Percentiles rank a stretch among this genome's conserved stretches.
phyloP scores from a whole-genome alignment of 2,329 filamentous ascomycete genomes.

The Aureobasidium sp. region DNA sequence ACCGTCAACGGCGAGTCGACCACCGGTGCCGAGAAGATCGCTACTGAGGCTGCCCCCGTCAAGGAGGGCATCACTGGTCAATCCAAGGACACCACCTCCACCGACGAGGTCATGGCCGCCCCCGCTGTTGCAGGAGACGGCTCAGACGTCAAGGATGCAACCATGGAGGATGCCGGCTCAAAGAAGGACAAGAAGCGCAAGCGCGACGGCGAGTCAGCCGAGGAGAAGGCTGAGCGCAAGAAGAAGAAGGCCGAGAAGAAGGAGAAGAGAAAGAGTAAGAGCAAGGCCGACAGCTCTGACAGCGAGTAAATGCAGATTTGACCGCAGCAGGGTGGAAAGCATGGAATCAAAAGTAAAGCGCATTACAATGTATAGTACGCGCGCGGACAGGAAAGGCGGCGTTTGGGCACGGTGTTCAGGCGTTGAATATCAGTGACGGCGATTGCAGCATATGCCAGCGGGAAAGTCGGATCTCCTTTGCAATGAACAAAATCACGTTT shows the following conservation, averaged over 20 bases:
- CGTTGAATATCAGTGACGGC: conserved; percentile 14
- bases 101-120: conserved; percentile 33
- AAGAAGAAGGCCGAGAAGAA: conserved; percentile 74
- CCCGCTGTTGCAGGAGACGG: conserved; percentile 28
- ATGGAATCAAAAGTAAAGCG: conserved; percentile 4
- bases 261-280: conserved; percentile 60
- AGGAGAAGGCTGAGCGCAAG: conserved; percentile 42
- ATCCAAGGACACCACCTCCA: conserved; percentile 32
- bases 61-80: conserved; percentile 29
- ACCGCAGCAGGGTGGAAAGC: background rate
- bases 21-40: conserved; percentile 21
- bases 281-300: conserved; percentile 29
- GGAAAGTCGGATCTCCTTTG: conserved; percentile 11
- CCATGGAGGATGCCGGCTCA: conserved; percentile 18
- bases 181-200: conserved; percentile 44
- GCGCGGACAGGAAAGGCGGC: conserved; percentile 9
- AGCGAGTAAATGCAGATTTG: conserved; percentile 27
- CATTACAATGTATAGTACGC: conserved; percentile 14
- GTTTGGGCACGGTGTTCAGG: conserved; percentile 15
- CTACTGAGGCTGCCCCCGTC: conserved; percentile 26
- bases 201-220: conserved; percentile 38
- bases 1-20: conserved; percentile 33
- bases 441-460: conserved; percentile 14
- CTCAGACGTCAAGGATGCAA: conserved; percentile 12
- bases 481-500: conserved; percentile 13